Percentiles rank a stretch among this genome's conserved stretches.
phyloP scores from a whole-genome alignment of 495 filamentous ascomycete species.

The Trypethelium eluteriae region DNA sequence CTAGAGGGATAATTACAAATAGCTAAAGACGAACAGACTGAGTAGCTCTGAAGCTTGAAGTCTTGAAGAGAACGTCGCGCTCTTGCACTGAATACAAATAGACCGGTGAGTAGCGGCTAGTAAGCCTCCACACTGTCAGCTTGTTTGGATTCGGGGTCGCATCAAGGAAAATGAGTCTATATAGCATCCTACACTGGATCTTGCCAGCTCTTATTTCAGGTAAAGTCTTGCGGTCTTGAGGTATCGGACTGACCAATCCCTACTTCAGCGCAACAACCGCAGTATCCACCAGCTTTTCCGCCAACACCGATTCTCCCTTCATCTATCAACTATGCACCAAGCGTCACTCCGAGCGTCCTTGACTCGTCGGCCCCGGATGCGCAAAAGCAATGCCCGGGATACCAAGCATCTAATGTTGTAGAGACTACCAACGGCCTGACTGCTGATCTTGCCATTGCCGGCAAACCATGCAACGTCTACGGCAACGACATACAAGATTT shows the following conservation, averaged over 20 bases:
- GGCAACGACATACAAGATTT: conserved; percentile 18
- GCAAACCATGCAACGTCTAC: conserved; percentile 16
- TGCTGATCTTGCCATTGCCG: conserved; percentile 19
- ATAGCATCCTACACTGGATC: not conserved
- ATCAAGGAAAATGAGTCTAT: not conserved
- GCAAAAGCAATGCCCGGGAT: conserved; percentile 19
- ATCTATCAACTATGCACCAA: conserved; percentile 21
- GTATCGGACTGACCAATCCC: not conserved
- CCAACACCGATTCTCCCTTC: conserved; percentile 19
- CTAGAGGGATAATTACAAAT: not conserved
- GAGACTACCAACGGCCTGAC: conserved; percentile 15
- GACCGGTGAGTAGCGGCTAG: not conserved
- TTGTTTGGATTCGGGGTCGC: not conserved
- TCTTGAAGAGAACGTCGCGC: not conserved
- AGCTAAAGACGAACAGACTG: not conserved
- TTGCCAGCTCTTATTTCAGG: not conserved
- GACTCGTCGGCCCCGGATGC: conserved; percentile 21
- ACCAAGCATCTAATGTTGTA: conserved; percentile 16
- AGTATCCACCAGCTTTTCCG: conserved; percentile 17
- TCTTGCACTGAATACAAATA: not conserved
- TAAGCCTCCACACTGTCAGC: not conserved
- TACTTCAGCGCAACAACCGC: conserved; percentile 15
- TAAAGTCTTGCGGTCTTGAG: not conserved
- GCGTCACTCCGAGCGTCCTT: conserved; percentile 20
- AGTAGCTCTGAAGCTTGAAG: not conserved